These are phyloP conservation scores for Suillus hirtellus DNA, from an alignment of 768 basidiomycete genomes.

Conservation along the genomic window DNA sequence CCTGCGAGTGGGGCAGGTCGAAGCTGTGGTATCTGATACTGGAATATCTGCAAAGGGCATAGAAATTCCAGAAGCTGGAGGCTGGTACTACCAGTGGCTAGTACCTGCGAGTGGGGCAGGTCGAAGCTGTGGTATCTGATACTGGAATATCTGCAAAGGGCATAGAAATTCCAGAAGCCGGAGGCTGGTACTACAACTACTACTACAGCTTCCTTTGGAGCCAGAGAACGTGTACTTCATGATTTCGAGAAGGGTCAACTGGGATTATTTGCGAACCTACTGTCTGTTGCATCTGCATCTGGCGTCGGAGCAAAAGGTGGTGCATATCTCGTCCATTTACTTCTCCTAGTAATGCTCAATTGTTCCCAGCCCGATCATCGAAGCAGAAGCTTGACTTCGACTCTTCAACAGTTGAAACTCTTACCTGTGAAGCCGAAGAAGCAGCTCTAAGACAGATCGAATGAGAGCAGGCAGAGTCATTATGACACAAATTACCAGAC, in stretches of 20 bases:
- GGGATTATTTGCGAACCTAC: slow-evolving; percentile 52
- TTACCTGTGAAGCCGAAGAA: slow-evolving; percentile 84
- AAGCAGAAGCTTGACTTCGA: slow-evolving; percentile 92
- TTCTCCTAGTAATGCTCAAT: neutral
- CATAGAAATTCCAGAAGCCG: too few species aligned
- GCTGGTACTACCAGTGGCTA: too few species aligned
- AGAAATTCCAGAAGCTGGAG: slow-evolving; percentile 11
- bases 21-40: too few species aligned
- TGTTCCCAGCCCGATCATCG: slow-evolving; percentile 50
- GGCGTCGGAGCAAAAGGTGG: slow-evolving; percentile 39
- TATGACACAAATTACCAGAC: slow-evolving; percentile 89
- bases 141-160: too few species aligned
- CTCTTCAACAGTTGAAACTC: slow-evolving; percentile 62
- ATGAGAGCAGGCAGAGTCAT: slow-evolving; percentile 78
- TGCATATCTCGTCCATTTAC: slow-evolving; percentile 23
- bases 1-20: too few species aligned
- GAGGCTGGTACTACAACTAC: too few species aligned
- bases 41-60: too few species aligned
- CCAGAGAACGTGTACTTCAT: slow-evolving; percentile 82
- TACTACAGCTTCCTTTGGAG: slow-evolving; percentile 27
- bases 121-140: too few species aligned
- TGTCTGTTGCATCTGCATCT: slow-evolving; percentile 38
- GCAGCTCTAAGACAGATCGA: slow-evolving; percentile 82
- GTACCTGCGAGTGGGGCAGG: too few species aligned
- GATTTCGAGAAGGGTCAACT: slow-evolving; percentile 92